Evolutionary conservation across 306 rosid species (phyloP).

Genomic region (Rosa lucieae): DNA sequence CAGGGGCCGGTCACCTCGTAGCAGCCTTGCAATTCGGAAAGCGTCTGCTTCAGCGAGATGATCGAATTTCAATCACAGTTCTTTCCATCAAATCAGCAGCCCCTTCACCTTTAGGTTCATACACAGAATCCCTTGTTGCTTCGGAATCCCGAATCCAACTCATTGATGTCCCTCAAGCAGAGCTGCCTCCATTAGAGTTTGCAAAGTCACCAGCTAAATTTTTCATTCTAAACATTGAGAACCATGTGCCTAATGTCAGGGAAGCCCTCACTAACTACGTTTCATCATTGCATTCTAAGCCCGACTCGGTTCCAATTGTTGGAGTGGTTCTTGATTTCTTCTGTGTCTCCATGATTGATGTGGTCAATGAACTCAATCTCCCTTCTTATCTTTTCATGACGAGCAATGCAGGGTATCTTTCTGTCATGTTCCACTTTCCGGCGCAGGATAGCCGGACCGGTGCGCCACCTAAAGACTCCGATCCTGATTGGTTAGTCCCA

Average conservation of each 20-base stretch:
- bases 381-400: constrained; percentile 51
- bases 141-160: constrained; percentile 40
- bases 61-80: constrained; percentile 41
- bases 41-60: constrained; percentile 27
- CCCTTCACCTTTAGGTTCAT: constrained; percentile 34
- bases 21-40: constrained; percentile 53
- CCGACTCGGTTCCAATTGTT: constrained; percentile 24
- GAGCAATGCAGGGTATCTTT: constrained; percentile 39
- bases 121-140: constrained; percentile 32
- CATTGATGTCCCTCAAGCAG: constrained; percentile 48
- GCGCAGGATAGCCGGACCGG: constrained; percentile 23
- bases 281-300: constrained; percentile 13
- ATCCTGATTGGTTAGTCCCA: constrained; percentile 34
- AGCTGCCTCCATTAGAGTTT: constrained; percentile 32
- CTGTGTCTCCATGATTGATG: constrained; percentile 44
- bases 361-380: constrained; percentile 45
- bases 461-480: constrained; percentile 34
- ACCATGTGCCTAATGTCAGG: constrained; percentile 27
- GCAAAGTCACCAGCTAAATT: constrained; percentile 25
- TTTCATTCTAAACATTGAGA: constrained; percentile 29
- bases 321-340: constrained; percentile 56
- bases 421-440: constrained; percentile 34
- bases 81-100: constrained; percentile 34
- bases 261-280: constrained; percentile 19
- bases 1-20: constrained; percentile 48